phyloP scores from a whole-genome alignment of 176 grass and related monocot species.

The Musa itinerans region DNA sequence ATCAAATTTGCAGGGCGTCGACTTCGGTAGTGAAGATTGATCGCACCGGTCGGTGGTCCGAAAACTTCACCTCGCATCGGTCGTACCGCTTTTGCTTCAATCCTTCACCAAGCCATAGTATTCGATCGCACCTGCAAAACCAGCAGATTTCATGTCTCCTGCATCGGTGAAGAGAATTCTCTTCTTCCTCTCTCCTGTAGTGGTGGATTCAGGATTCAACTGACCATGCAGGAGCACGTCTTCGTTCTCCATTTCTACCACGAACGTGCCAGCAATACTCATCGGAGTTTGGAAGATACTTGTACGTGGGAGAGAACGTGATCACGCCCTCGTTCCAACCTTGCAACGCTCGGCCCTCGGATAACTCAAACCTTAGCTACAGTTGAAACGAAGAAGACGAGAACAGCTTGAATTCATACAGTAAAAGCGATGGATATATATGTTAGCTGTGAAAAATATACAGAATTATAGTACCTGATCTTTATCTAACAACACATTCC shows the following conservation, averaged over 20 bases:
- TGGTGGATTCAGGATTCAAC: too few relatives aligned
- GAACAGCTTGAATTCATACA: background rate
- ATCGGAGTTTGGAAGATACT: constrained; percentile 72
- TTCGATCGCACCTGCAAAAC: constrained; percentile 77
- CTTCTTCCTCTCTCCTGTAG: too few relatives aligned
- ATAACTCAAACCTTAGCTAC: constrained; percentile 58
- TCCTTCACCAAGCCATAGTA: constrained; percentile 67
- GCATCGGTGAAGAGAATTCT: too few relatives aligned
- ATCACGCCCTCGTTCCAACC: constrained; percentile 82
- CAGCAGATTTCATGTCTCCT: background rate
- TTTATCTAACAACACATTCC: constrained; percentile 53
- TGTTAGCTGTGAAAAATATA: background rate
- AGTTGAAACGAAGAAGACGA: constrained; percentile 3
- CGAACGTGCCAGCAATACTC: constrained; percentile 49
- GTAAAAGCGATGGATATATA: too few relatives aligned
- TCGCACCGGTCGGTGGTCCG: constrained; percentile 75
- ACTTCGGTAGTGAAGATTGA: constrained; percentile 50
- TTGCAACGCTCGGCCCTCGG: constrained; percentile 32
- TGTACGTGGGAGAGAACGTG: constrained; percentile 87
- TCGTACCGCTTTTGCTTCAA: constrained; percentile 75
- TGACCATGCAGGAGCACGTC: constrained; percentile 83
- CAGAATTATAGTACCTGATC: constrained; percentile 41
- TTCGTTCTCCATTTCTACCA: constrained; percentile 18
- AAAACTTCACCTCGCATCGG: constrained; percentile 52
- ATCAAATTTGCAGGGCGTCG: constrained; percentile 4